A percentile compares a stretch with the other conserved stretches of the same genome.
Conservation (phyloP, 345 rosid genomes). For the Rhodamnia rubescens region DNA sequence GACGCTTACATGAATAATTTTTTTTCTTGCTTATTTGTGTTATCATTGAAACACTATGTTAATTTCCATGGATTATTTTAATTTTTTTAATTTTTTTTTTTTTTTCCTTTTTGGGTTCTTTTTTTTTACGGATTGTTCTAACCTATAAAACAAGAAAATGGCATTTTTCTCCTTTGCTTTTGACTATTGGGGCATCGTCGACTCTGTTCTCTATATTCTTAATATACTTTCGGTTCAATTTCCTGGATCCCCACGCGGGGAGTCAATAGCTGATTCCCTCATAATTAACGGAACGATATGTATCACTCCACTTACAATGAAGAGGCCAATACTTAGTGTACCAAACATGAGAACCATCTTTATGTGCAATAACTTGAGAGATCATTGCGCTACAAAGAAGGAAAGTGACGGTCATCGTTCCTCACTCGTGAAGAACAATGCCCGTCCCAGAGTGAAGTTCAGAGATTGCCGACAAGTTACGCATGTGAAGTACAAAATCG, state of each 20-base stretch:
- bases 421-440: neutral
- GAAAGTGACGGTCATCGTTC: neutral
- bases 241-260: neutral
- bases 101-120: too few species aligned
- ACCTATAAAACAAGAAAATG: neutral
- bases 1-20: neutral
- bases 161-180: neutral
- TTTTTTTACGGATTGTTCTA: neutral
- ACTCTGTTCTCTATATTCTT: neutral
- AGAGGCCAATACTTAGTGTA: too few species aligned
- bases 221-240: neutral
- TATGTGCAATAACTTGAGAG: neutral
- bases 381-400: neutral
- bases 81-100: neutral
- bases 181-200: neutral
- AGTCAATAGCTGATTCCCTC: too few species aligned
- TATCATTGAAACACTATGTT: too few species aligned
- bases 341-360: neutral
- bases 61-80: neutral
- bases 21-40: neutral
- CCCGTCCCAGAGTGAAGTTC: neutral
- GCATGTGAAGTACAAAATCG: neutral
- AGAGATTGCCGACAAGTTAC: neutral
- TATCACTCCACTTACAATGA: too few species aligned
- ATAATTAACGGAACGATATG: too few species aligned